Conservation (phyloP, 495 filamentous ascomycete genomes). For the Copromyces sp. region DNA sequence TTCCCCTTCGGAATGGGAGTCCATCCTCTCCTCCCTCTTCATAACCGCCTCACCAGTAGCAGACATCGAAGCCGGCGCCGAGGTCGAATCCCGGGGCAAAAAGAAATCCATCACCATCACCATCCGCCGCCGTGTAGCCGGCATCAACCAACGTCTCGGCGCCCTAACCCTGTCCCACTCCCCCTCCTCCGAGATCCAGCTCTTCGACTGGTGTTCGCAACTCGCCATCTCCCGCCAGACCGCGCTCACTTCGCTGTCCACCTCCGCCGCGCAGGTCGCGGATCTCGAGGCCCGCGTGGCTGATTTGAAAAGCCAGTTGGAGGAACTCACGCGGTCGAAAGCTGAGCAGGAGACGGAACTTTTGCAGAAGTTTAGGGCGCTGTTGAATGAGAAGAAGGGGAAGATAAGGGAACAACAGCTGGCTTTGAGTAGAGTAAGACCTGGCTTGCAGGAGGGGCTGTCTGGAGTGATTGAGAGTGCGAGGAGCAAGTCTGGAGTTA, state of each 20-base stretch:
- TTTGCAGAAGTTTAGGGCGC: slow-evolving; percentile 56
- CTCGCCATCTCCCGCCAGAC: slow-evolving; percentile 22
- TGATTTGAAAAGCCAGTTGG: slow-evolving; percentile 46
- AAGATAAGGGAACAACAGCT: slow-evolving; percentile 79
- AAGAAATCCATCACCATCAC: slow-evolving; percentile 27
- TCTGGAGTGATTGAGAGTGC: background rate
- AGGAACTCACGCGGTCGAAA: slow-evolving; percentile 57
- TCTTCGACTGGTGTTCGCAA: slow-evolving; percentile 62
- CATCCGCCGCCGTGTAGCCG: slow-evolving; percentile 35
- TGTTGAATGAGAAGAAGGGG: slow-evolving; percentile 84
- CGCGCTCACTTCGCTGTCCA: slow-evolving; percentile 30
- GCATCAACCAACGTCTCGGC: slow-evolving; percentile 60
- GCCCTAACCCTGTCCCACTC: slow-evolving; percentile 49
- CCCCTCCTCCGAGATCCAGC: slow-evolving; percentile 53
- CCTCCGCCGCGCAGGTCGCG: slow-evolving; percentile 34
- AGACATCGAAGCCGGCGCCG: slow-evolving; percentile 34
- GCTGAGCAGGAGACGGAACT: slow-evolving; percentile 58
- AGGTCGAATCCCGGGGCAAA: slow-evolving; percentile 17
- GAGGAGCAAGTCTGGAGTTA: background rate
- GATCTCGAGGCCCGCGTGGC: slow-evolving; percentile 35
- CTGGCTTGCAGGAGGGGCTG: background rate
- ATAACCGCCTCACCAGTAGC: slow-evolving; percentile 23
- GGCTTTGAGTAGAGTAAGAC: slow-evolving; percentile 34
- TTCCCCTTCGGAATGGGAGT: slow-evolving; percentile 35
- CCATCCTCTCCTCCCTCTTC: slow-evolving; percentile 29